These are phyloP conservation scores for Bryum argenteum DNA, from an alignment of 225 moss, liverwort and hornwort species.

Conservation along the genomic window DNA sequence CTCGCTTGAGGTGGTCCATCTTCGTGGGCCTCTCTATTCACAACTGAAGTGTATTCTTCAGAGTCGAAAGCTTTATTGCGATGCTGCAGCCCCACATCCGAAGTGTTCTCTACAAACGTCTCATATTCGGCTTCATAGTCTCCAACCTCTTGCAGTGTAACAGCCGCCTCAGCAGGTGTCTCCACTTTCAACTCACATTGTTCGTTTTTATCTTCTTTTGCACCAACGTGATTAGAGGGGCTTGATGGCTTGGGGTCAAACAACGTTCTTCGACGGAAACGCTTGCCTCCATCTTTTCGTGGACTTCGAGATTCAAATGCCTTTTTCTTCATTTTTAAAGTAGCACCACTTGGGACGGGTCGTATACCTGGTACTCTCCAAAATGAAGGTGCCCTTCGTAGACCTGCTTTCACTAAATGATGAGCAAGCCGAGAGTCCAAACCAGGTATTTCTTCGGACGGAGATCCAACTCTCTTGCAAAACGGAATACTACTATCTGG, in stretches of 20 bases:
- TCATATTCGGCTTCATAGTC: slow-evolving; percentile 57
- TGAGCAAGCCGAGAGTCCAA: slow-evolving; percentile 48
- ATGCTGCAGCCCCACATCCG: slow-evolving; percentile 16
- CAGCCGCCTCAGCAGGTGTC: slow-evolving; percentile 6
- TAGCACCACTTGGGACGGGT: slow-evolving; percentile 26
- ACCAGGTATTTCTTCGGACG: slow-evolving; percentile 19
- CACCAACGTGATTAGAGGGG: not conserved
- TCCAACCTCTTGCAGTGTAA: slow-evolving; percentile 26
- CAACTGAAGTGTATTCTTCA: slow-evolving; percentile 35
- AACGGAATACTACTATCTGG: slow-evolving; percentile 21
- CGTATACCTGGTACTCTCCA: slow-evolving; percentile 34
- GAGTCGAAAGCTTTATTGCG: not conserved
- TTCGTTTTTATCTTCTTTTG: not conserved
- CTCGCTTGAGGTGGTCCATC: slow-evolving; percentile 21
- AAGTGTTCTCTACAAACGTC: slow-evolving; percentile 51
- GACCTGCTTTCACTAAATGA: slow-evolving; percentile 56
- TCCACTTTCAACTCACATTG: slow-evolving; percentile 1
- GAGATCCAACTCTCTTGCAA: slow-evolving; percentile 24
- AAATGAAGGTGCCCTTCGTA: slow-evolving; percentile 49
- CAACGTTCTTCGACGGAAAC: slow-evolving; percentile 26
- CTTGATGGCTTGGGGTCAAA: slow-evolving; percentile 7
- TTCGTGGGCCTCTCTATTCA: slow-evolving; percentile 31
- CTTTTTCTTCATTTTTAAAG: slow-evolving; percentile 38
- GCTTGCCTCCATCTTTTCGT: slow-evolving; percentile 41
- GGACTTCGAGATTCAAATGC: slow-evolving; percentile 41